Evolutionary conservation across 2,329 filamentous ascomycete genomes (phyloP), one percentile per base, ranked within the genome.

Genomic region (Colletotrichum musae): DNA sequence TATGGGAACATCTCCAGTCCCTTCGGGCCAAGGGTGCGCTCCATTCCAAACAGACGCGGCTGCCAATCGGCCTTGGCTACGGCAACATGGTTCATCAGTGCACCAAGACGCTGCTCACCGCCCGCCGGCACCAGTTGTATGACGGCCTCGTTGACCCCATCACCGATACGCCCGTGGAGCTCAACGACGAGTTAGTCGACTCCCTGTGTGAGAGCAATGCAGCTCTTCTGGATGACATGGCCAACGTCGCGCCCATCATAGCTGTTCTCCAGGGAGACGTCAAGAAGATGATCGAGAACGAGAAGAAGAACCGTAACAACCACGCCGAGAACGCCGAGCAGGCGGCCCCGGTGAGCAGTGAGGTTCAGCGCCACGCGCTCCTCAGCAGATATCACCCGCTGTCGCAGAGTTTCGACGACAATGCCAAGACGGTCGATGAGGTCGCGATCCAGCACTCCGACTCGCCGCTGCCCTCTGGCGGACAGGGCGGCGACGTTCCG

Each of bases 241-340:
- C 64, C n/a, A 63, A 28, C 58, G 52, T 68, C 45, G 58, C 45
- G 0, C 64, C 64, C 43, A 41, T 68, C 32, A 57, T 52, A 1
- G 64, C 64, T 12, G 64, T 68, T 7, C 52, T 63, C 10, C 64
- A 68, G n/a, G 58, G 52, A 52, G 64, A 68, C 52, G 52, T 68
- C 24, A 52, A 63, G 13, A 58, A 28, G 7, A 68, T 68, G 64
- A 48, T 58, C 6, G 52, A 63, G 15, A 24, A 43, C 2, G 58
- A 67, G 2, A 48, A 48, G 13, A 13, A 18, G 15, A 62, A 18
- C 43, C 6, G 57, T 1, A 57, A 61, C 4, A 21, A 9, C 32
- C 12, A 36, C 12, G 28, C 26, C 4, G 64, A 66, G 6, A 43
- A 21, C 28, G 50, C 50, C 0, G 50, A 62, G 2, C 47, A 48